A percentile compares a stretch with the other conserved stretches of the same genome.
Evolutionary conservation across 2,329 filamentous ascomycete species (phyloP).

Genomic region (Samsoniella hepiali): DNA sequence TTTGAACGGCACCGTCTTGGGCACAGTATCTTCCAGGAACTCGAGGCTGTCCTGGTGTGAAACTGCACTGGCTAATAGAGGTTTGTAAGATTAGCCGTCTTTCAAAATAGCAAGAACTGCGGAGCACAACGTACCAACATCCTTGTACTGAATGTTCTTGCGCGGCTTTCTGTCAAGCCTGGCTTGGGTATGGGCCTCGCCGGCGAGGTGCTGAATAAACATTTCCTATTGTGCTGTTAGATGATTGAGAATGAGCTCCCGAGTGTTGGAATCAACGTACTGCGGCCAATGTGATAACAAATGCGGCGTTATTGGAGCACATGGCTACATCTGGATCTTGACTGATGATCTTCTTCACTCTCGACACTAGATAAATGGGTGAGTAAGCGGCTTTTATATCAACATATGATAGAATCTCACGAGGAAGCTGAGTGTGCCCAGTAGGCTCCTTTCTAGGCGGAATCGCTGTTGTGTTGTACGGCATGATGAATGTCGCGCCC

Average conservation of each 20-base stretch:
- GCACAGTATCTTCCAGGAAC: slow-evolving; percentile 88
- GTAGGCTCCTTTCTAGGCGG: slow-evolving; percentile 77
- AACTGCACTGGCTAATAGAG: slow-evolving; percentile 68
- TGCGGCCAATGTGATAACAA: slow-evolving; percentile 88
- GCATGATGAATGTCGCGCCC: slow-evolving; percentile 54
- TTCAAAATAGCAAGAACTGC: not conserved
- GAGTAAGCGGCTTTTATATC: slow-evolving; percentile 2
- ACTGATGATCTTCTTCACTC: slow-evolving; percentile 93
- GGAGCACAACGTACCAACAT: slow-evolving; percentile 63
- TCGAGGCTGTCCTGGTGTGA: slow-evolving; percentile 89
- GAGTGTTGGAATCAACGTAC: slow-evolving; percentile 41
- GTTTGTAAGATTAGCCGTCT: not conserved
- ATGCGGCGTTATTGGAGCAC: slow-evolving; percentile 91
- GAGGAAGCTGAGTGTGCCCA: slow-evolving; percentile 78
- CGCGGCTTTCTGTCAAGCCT: slow-evolving; percentile 89
- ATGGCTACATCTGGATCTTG: slow-evolving; percentile 80
- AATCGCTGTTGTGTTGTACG: slow-evolving; percentile 84
- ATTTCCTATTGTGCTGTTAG: slow-evolving; percentile 64
- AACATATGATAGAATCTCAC: slow-evolving; percentile 50
- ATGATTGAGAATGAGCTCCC: not conserved
- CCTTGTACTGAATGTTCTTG: slow-evolving; percentile 92
- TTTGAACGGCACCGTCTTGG: slow-evolving; percentile 78
- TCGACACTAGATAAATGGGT: slow-evolving; percentile 61
- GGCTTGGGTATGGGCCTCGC: slow-evolving; percentile 81
- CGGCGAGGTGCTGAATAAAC: slow-evolving; percentile 89